Evolutionary conservation across 192 early-diverging fungal species (phyloP), one percentile per base, ranked within the genome.

Genomic region (Coemansia sp.): DNA sequence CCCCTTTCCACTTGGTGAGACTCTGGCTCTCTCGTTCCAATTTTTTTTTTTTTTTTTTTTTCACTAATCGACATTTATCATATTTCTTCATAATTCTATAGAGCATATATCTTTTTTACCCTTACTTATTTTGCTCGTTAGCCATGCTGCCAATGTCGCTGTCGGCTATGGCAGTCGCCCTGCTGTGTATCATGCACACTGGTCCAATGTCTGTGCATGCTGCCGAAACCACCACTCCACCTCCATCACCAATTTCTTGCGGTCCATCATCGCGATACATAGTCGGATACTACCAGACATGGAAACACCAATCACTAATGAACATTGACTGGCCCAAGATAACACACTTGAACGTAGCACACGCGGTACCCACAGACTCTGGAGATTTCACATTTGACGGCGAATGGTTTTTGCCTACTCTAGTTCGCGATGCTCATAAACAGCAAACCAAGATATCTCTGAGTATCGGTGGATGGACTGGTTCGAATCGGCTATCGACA

Each of bases 381-480:
- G 84, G 87, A 47, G 67, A 74, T n/a, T 68, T 87, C 34, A 78
- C 86, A 1, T 83, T 82, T 41, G 82, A 86, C 40, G 84, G 84
- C 63, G 75, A 83, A n/a, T 86, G 84, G 80, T 86, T 86, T 69
- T 49, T 89, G 61, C 86, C 87, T 3, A 67, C 78, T 16, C 55
- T 90, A 11, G 76, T 89, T 41, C 65, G 65, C 18, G 68, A 75
- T 1, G 87, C 89, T 13, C 89, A 82, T 51, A 68, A 57, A 15
- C 68, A 62, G 18, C 63, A 78, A 8, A 86, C 81, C 73, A 89
- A 89, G 44, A 74, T 93, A 15, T 66, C 89, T 16, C 54, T 93
- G 15, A 85, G 88, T 8, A 82, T 92, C 27, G 92, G 92, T 63
- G 92, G 92, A 20, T 93, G 92, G 92, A 91, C 89, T 15, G 91